A percentile compares a stretch with the other conserved stretches of the same genome.
These are phyloP conservation scores for Asterochloris sp. DNA, from an alignment of 139 green algal species.

Conservation along the genomic window DNA sequence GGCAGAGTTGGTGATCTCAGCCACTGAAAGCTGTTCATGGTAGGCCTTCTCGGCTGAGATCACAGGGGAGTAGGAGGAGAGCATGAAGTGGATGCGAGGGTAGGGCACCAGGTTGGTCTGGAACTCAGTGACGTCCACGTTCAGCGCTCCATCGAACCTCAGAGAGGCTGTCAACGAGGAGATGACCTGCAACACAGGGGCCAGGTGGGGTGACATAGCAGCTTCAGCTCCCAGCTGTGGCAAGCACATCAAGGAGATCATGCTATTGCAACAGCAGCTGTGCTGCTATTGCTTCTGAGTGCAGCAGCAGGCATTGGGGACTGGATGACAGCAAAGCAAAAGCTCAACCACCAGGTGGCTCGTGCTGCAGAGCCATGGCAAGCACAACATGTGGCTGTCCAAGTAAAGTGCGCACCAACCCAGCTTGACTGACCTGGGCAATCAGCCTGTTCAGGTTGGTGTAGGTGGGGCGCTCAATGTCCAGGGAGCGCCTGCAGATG, in stretches of 20 bases:
- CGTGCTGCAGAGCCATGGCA: no score
- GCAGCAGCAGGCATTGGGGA: not conserved
- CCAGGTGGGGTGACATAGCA: not conserved
- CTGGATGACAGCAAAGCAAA: not conserved
- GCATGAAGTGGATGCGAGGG: slow-evolving; percentile 99
- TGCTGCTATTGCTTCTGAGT: not conserved
- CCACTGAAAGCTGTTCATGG: slow-evolving; percentile 97
- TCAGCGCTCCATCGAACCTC: slow-evolving; percentile 94
- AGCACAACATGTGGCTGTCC: no score
- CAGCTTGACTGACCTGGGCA: slow-evolving; percentile 57
- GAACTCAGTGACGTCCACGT: slow-evolving; percentile 98
- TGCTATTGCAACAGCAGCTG: not conserved
- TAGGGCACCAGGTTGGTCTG: slow-evolving; percentile 99
- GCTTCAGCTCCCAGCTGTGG: no score
- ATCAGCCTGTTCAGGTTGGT: slow-evolving; percentile 96
- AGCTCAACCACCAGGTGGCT: no score
- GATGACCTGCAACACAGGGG: slow-evolving; percentile 72
- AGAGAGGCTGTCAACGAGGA: slow-evolving; percentile 94
- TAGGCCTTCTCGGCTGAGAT: slow-evolving; percentile 99
- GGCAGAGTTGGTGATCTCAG: slow-evolving; percentile 96
- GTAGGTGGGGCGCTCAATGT: slow-evolving; percentile 97
- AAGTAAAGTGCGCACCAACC: no score
- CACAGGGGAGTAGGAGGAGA: slow-evolving; percentile 95
- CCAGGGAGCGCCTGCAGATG: slow-evolving; percentile 94
- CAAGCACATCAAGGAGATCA: no score